Base-by-base conservation (phyloP, 345 rosid species). In the Citrus hindsii region DNA sequence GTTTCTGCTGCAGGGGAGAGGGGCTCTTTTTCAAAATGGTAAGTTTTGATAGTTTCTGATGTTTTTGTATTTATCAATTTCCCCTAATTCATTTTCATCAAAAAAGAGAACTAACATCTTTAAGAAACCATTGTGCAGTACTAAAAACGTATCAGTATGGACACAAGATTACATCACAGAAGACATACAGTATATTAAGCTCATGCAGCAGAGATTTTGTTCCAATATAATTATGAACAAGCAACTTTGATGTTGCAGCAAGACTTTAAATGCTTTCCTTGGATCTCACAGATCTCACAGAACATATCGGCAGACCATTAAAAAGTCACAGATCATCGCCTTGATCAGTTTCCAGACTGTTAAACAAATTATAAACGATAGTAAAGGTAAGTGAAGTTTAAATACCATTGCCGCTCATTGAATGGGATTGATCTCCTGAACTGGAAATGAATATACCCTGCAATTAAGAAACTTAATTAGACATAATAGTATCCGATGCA, bases 321-420 rank as follows among this genome's bases (percentile, higher is more conserved):
- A 0, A 28, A 67, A 37, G 2, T 63, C 28, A 40, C 69, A 46
- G 32, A 59, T 32, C n/a, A 40, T 38, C 55, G 69, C 42, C 16
- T 30, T 25, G 28, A 74, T 21, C 18, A 68, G 35, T 56, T 82
- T 75, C 27, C 53, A 33, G 69, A 42, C 38, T 53, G 2, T 61
- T 24, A 28, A 74, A 32, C 7, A 48, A 42, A 68, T 35, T 56
- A 63, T 5, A 46, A 66, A 27, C 32, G 21, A 75, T 35, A 69
- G 60, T 37, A 71, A 35, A 77, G 46, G 2, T 12, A 38, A 37
- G 42, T 69, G 48, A 55, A 38, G 59, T 53, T 73, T 63, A 73
- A 60, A 65, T 86, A 94, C 99, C 97, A 81, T 95, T 93, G 84
- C 98, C 99, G 75, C 97, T 86, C 88, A 87, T 89, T 69, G 98